Conservation (phyloP, 2,329 filamentous ascomycete genomes). For the Claviceps citrina region DNA sequence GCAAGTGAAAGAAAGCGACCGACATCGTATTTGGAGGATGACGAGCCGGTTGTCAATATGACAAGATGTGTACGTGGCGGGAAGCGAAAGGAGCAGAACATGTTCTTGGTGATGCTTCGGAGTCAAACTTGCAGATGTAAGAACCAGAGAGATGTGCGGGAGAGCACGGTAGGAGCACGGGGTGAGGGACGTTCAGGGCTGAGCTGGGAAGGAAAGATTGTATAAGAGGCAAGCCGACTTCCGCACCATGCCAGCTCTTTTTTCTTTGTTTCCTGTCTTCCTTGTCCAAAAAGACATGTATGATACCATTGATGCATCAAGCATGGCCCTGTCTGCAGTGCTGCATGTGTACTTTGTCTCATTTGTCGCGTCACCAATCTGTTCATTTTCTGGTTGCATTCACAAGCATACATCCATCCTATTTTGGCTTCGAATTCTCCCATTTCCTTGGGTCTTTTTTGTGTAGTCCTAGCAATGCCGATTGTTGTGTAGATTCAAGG, state of each 20-base stretch:
- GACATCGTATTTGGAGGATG: conserved; percentile 6
- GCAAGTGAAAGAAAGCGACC: conserved; percentile 2
- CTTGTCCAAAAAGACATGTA: conserved; percentile 21
- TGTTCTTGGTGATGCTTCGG: background rate
- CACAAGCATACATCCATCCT: background rate
- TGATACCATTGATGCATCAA: conserved; percentile 28
- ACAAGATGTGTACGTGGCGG: background rate
- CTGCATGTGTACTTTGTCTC: conserved; percentile 10
- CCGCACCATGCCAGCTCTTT: background rate
- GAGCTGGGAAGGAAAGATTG: background rate
- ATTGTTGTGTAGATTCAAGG: too few relatives aligned
- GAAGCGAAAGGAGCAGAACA: background rate
- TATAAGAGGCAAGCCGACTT: background rate
- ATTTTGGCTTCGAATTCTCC: background rate
- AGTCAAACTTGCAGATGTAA: background rate
- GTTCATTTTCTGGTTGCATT: conserved; percentile 3
- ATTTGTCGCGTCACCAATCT: conserved; percentile 8
- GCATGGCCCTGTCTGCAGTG: conserved; percentile 17
- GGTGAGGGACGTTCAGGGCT: background rate
- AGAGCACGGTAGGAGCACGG: background rate
- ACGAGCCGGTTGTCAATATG: background rate
- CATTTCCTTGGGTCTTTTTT: background rate
- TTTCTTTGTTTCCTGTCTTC: background rate
- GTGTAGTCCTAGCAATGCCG: too few relatives aligned
- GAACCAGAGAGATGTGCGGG: background rate